phyloP scores from a whole-genome alignment of 1,139 yeast genomes.

The Lodderomyces margitis region DNA sequence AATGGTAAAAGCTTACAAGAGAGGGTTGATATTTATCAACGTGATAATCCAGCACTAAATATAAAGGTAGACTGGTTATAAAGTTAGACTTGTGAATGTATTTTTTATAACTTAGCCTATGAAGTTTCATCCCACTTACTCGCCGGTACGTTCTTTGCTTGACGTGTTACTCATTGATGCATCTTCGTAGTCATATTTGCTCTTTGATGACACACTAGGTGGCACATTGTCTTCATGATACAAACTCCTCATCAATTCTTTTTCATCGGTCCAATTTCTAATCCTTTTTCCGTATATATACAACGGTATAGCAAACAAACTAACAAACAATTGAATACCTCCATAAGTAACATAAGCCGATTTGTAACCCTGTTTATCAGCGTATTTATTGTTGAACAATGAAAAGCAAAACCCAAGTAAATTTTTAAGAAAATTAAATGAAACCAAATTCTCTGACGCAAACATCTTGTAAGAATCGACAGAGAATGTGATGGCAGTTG shows the following conservation, averaged over 20 bases:
- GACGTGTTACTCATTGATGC: constrained; percentile 1
- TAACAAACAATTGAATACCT: constrained; percentile 46
- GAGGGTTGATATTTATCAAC: constrained; percentile 29
- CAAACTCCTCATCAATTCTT: constrained; percentile 33
- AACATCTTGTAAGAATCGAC: constrained; percentile 59
- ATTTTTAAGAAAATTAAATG: constrained; percentile 55
- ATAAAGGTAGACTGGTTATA: constrained; percentile 8
- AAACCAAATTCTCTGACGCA: constrained; percentile 60
- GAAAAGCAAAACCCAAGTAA: constrained; percentile 57
- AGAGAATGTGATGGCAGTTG: constrained; percentile 59
- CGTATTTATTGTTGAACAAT: constrained; percentile 51
- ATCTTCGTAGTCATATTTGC: constrained; percentile 1
- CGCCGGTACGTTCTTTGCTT: not conserved
- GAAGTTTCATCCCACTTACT: not conserved
- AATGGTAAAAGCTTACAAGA: constrained; percentile 43
- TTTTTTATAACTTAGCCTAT: no score
- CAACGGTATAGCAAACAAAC: constrained; percentile 51
- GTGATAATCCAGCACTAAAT: constrained; percentile 11
- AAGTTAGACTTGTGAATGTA: not conserved
- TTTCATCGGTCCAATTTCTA: constrained; percentile 52
- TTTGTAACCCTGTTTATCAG: constrained; percentile 42
- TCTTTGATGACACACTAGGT: constrained; percentile 10
- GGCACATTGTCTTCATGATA: constrained; percentile 28
- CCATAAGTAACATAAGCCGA: constrained; percentile 55
- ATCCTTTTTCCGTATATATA: constrained; percentile 55